Evolutionary conservation across 2,329 filamentous ascomycete genomes (phyloP).

Genomic region (Calonectria honghensis): DNA sequence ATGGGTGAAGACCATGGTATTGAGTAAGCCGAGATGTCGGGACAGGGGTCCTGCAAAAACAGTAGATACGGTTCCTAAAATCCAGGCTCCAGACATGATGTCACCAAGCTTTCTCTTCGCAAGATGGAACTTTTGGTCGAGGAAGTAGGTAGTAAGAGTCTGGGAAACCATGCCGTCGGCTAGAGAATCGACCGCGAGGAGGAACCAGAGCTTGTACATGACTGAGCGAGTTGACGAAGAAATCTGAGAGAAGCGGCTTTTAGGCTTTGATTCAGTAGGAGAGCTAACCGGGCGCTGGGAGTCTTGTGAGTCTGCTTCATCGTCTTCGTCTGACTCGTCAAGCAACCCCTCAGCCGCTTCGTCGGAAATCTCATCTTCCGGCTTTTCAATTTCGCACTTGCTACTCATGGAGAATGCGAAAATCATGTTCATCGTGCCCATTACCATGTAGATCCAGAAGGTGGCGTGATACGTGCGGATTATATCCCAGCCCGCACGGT

Average conservation of each 20-base stretch:
- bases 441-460: constrained; percentile 75
- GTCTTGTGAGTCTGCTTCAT: constrained; percentile 35
- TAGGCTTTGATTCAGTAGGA: constrained; percentile 51
- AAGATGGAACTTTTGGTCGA: constrained; percentile 73
- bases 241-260: constrained; percentile 70
- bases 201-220: constrained; percentile 79
- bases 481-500: constrained; percentile 68
- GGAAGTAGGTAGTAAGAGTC: constrained; percentile 75
- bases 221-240: constrained; percentile 73
- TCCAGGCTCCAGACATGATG: constrained; percentile 72
- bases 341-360: constrained; percentile 53
- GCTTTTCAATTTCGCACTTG: constrained; percentile 69
- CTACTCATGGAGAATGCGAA: constrained; percentile 68
- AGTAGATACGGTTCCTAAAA: constrained; percentile 72
- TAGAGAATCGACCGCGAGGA: constrained; percentile 78
- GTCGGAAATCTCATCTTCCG: constrained; percentile 44
- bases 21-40: constrained; percentile 76
- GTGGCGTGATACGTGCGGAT: constrained; percentile 73
- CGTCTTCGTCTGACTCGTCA: constrained; percentile 46
- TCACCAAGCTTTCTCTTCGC: constrained; percentile 76
- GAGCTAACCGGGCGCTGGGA: constrained; percentile 32
- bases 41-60: constrained; percentile 76
- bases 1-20: constrained; percentile 79
- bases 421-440: constrained; percentile 71
- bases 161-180: constrained; percentile 80